Evolutionary conservation across 164 flowering plant genomes (phyloP).

Genomic region (Magnolia officinalis): DNA sequence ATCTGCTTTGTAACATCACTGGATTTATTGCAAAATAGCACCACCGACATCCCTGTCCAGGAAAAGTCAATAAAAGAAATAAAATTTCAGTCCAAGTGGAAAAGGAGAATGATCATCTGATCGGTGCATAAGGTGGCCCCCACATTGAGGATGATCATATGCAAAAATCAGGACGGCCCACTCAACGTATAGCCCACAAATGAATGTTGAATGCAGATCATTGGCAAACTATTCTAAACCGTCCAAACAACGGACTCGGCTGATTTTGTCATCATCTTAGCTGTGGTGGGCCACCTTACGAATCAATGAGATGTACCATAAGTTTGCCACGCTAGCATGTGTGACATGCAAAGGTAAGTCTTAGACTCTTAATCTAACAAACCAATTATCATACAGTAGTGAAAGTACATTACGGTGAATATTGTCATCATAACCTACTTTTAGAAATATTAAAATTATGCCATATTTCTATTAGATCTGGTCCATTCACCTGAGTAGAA

Average conservation of each 20-base stretch:
- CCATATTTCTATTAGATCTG: not conserved
- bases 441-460: not conserved
- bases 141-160: not conserved
- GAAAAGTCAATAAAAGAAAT: not conserved
- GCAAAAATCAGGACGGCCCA: not conserved
- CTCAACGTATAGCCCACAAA: not conserved
- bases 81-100: not conserved
- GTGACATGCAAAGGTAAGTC: too few species aligned
- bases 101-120: not conserved
- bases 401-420: too few species aligned
- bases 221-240: not conserved
- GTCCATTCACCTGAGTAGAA: not conserved
- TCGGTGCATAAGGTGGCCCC: not conserved
- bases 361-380: too few species aligned
- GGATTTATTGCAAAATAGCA: constrained; percentile 49
- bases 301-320: too few species aligned
- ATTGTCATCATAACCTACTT: too few species aligned
- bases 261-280: too few species aligned
- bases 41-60: constrained; percentile 56
- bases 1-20: constrained; percentile 27
- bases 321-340: too few species aligned
- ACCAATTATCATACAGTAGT: too few species aligned
- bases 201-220: not conserved
- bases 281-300: too few species aligned
- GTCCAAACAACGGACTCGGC: too few species aligned